Evolutionary conservation across 2,329 filamentous ascomycete genomes (phyloP), one percentile per base, ranked within the genome.

Genomic region (Diaporthe citriasiana): DNA sequence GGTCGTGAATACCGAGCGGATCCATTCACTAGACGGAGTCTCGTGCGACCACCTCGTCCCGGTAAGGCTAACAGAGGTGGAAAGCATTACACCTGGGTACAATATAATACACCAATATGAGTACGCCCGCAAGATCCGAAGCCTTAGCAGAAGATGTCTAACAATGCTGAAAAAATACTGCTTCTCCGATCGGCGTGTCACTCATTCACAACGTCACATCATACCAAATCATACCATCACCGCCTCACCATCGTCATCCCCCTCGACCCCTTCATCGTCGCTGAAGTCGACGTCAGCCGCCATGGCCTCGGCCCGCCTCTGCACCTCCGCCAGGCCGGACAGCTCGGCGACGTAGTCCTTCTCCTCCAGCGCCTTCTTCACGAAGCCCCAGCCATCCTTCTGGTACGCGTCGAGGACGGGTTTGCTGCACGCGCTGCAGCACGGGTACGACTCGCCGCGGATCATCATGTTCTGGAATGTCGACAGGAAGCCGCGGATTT

Each of bases 331-430:
- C 56, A 95, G 81, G 0, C 93, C 93, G 45, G 91, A 93, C 45
- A 96, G 85, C 81, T 96, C 94, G 40, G 93, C 90, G 0, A 97
- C 93, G 80, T 93, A 97, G 1, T 94, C 92, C 79, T 91, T 91
- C 82, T 95, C 93, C 74, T 91, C 89, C 19, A 97, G 83, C 0
- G 94, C 94, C 73, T 88, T 87, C 84, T 92, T 92, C 45, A 97
- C 90, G 81, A 97, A 97, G 0, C 86, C 89, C 94, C 94, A 97
- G 0, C 92, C 92, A 59, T 92, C 89, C 2, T 83, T 81, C 59
- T 90, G 87, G 80, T 95, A 97, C 0, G 90, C 90, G 0, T 88
- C 86, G 0, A 96, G 82, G 38, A 97, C 91, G 56, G 88, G 90
- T 45, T 89, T 88, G 76, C 93, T 94, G 79, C 94, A 97, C 2